A percentile compares a stretch with the other conserved stretches of the same genome.
Conservation (phyloP, 2,329 filamentous ascomycete species). For the Monosporascus sp. region DNA sequence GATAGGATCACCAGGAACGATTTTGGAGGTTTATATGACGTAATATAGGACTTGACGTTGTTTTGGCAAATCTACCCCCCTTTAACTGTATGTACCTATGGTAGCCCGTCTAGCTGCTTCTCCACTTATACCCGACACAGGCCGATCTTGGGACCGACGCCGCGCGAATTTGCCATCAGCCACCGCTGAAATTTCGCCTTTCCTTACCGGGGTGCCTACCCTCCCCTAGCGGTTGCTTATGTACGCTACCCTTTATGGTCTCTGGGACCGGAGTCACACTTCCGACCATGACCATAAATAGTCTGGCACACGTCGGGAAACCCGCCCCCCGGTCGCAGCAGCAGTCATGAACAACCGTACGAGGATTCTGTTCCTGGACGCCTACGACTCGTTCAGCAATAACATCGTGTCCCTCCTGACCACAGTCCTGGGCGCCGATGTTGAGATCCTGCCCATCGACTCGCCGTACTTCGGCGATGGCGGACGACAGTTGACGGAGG, state of each 20-base stretch:
- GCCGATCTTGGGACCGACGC: neutral
- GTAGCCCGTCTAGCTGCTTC: neutral
- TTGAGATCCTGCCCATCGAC: conserved; percentile 70
- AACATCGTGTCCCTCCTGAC: conserved; percentile 84
- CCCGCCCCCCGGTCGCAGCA: too few species aligned
- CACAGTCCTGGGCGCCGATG: conserved; percentile 60
- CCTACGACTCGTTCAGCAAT: conserved; percentile 94
- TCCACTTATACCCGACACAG: neutral
- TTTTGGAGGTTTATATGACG: neutral
- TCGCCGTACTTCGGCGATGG: conserved; percentile 41
- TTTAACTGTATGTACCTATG: neutral
- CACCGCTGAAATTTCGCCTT: too few species aligned
- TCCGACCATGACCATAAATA: too few species aligned
- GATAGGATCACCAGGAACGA: too few species aligned
- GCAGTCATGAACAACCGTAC: conserved; percentile 22
- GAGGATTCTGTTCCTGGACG: conserved; percentile 82
- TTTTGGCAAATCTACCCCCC: too few species aligned
- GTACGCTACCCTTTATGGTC: too few species aligned
- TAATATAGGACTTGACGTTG: neutral
- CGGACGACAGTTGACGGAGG: conserved; percentile 21
- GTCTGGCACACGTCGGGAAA: too few species aligned
- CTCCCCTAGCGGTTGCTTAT: too few species aligned
- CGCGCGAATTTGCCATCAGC: neutral
- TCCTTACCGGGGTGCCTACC: too few species aligned
- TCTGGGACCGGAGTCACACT: too few species aligned